Evolutionary conservation across 352 stramenopile species (phyloP), one percentile per base, ranked within the genome.

Genomic region (Phytophthora nicotianae): DNA sequence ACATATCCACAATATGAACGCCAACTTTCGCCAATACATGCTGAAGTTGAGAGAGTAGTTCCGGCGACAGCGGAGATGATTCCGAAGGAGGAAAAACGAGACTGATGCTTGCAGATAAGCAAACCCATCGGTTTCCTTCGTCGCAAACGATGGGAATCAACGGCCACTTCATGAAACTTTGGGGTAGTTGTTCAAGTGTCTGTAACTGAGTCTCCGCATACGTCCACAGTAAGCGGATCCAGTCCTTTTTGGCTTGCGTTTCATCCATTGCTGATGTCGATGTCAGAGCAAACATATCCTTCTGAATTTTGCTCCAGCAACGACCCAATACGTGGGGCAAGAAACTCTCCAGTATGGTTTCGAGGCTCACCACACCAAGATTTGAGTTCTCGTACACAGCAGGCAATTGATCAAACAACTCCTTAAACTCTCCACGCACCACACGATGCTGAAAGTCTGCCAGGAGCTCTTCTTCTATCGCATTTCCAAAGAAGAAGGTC

Each of bases 391-490:
- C 61, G 43, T 82, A 80, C 10, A 85, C 41, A 17, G 55, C 57
- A 5, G 77, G 54, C 1, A 89, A 27, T 42, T 65, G 61, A n/a
- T 84, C 75, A 67, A 86, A 86, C 40, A 74, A 43, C 11, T 64
- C 48, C 21, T 77, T 74, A 45, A 81, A 86, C 27, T 83, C 60
- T 11, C 65, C 50, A 19, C 62, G 32, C 5, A 90, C 27, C 10
- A 88, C 41, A 33, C 58, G 61, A 59, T 79, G 69, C 8, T 79
- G 68, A 33, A 83, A 86, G 4, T 61, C 55, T 19, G 58, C 62
- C 20, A 90, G 61, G 50, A 90, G 62, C 45, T 78, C 57, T 68
- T 85, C 74, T 65, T 90, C 81, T 10, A 77, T 52, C 7, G 47
- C 48, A 51, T 51, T 76, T 51, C 68, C 76, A 49, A 86, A 86